Percentiles rank a stretch among this genome's conserved stretches.
Evolutionary conservation across 176 grass and related monocot species (phyloP).

Genomic region (Avena atlantica): DNA sequence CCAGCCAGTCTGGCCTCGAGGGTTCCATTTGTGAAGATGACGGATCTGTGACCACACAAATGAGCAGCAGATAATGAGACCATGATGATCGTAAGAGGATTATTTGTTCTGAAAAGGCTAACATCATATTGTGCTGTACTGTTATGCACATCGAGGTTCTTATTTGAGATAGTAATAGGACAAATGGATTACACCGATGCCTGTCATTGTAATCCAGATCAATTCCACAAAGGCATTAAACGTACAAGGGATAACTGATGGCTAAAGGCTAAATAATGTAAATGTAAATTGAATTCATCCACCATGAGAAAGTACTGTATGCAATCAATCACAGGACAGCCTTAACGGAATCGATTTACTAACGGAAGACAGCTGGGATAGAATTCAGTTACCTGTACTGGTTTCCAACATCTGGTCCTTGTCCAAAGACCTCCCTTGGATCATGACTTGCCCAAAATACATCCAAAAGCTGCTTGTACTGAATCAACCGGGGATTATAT

Average conservation of each 20-base stretch:
- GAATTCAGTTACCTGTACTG: constrained; percentile 74
- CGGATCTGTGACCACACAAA: constrained; percentile 57
- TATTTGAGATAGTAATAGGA: background rate
- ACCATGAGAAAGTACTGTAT: background rate
- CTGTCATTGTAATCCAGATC: background rate
- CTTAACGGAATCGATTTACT: background rate
- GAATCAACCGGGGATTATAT: constrained; percentile 65
- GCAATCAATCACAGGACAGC: background rate
- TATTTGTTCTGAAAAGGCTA: background rate
- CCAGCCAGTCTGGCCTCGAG: constrained; percentile 72
- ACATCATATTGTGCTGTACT: background rate
- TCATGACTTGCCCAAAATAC: constrained; percentile 94
- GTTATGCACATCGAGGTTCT: background rate
- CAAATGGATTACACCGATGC: background rate
- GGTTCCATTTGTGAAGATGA: constrained; percentile 88
- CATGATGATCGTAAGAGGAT: background rate
- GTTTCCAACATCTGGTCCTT: constrained; percentile 96
- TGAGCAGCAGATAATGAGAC: constrained; percentile 22
- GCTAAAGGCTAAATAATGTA: too few species aligned
- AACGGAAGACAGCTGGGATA: background rate
- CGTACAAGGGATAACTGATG: background rate
- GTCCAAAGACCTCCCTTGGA: constrained; percentile 87
- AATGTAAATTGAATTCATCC: background rate
- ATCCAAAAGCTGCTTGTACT: constrained; percentile 85
- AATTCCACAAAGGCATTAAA: background rate